phyloP scores from a whole-genome alignment of 257 asterid genomes.

The Ilex asprella region DNA sequence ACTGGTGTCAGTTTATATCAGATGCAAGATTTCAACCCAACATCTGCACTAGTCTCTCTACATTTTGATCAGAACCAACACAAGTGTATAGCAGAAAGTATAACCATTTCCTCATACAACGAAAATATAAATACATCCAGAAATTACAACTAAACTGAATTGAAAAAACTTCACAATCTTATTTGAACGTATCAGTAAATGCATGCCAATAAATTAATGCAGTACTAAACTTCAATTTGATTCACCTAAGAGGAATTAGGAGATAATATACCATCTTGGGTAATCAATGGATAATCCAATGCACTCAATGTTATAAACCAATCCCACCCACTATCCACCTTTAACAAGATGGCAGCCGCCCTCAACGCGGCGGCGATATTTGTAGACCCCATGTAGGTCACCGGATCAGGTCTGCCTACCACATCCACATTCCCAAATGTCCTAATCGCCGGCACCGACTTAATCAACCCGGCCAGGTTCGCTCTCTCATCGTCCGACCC shows the following conservation, averaged over 20 bases:
- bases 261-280: constrained; percentile 77
- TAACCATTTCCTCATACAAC: neutral
- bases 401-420: constrained; percentile 93
- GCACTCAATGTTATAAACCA: constrained; percentile 95
- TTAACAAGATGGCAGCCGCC: constrained; percentile 78
- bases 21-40: too few relatives aligned
- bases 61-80: too few relatives aligned
- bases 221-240: constrained; percentile 3
- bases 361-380: constrained; percentile 76
- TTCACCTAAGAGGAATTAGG: neutral
- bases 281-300: constrained; percentile 78
- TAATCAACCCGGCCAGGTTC: constrained; percentile 56
- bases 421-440: constrained; percentile 95
- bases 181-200: neutral
- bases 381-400: constrained; percentile 86
- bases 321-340: constrained; percentile 82
- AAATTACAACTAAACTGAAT: too few relatives aligned
- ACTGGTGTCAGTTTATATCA: neutral
- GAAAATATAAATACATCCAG: too few relatives aligned
- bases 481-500: constrained; percentile 71
- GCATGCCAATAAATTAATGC: constrained; percentile 12
- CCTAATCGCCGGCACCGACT: constrained; percentile 66
- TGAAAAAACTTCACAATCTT: too few relatives aligned
- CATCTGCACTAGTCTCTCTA: too few relatives aligned
- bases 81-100: too few relatives aligned